Percentiles rank a stretch among this genome's conserved stretches.
These are phyloP conservation scores for Coemansia sp. DNA, from an alignment of 192 early-diverging fungal species.

Conservation along the genomic window DNA sequence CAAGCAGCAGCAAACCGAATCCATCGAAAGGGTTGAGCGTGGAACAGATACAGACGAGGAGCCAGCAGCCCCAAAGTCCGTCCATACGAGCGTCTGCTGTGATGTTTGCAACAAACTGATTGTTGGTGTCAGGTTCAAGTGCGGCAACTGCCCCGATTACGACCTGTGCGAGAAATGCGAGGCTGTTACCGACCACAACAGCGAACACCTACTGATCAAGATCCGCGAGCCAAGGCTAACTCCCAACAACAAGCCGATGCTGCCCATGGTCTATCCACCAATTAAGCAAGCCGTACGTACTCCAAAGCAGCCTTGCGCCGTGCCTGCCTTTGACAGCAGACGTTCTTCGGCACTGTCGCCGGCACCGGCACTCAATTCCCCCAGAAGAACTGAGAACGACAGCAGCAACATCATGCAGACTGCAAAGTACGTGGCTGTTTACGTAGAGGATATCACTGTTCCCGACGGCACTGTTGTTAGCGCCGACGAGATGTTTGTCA, in stretches of 20 bases:
- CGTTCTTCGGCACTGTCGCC: background rate
- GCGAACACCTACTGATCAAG: conserved; percentile 88
- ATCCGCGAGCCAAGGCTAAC: conserved; percentile 59
- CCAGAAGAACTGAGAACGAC: background rate
- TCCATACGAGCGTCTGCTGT: conserved; percentile 32
- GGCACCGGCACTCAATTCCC: background rate
- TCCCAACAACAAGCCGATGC: conserved; percentile 25
- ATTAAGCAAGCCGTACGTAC: background rate
- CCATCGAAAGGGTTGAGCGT: conserved; percentile 7
- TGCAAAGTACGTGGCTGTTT: conserved; percentile 43
- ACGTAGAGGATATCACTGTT: conserved; percentile 71
- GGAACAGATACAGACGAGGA: conserved; percentile 9
- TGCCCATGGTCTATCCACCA: conserved; percentile 18
- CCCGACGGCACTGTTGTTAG: conserved; percentile 63
- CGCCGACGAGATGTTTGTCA: conserved; percentile 62
- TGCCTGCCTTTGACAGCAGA: background rate
- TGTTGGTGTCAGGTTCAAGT: conserved; percentile 89
- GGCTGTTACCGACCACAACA: conserved; percentile 64
- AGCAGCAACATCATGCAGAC: conserved; percentile 20
- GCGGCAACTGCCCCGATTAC: conserved; percentile 91
- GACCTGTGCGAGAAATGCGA: conserved; percentile 95
- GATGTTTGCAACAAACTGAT: conserved; percentile 69
- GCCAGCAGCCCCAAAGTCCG: background rate
- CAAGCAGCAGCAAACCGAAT: conserved; percentile 20
- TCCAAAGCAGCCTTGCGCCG: conserved; percentile 61